These are phyloP conservation scores for Fusarium palustre DNA, from an alignment of 2,329 filamentous ascomycete genomes.

Conservation along the genomic window DNA sequence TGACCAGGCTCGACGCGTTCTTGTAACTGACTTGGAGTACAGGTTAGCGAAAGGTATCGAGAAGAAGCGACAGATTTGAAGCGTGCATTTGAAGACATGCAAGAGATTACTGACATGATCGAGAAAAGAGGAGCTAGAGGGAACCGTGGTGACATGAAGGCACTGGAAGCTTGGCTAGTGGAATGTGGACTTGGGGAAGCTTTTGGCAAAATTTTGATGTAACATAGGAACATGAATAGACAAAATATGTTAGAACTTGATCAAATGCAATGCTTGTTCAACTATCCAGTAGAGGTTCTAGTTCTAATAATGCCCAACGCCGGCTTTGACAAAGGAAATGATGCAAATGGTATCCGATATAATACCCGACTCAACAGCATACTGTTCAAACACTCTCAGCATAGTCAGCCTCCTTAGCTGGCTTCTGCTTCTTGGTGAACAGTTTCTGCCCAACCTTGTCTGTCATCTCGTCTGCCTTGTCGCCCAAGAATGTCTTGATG, in stretches of 20 bases:
- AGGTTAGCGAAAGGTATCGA: conserved; percentile 64
- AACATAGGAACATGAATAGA: neutral
- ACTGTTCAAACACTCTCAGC: conserved; percentile 49
- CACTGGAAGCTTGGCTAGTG: conserved; percentile 62
- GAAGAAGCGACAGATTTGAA: conserved; percentile 50
- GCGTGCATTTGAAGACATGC: conserved; percentile 66
- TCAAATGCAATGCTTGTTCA: neutral
- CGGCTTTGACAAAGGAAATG: conserved; percentile 33
- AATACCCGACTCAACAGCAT: neutral
- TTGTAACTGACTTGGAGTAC: neutral
- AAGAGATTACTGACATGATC: conserved; percentile 64
- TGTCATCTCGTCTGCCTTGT: conserved; percentile 55
- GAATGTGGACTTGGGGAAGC: conserved; percentile 48
- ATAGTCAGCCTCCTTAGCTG: conserved; percentile 45
- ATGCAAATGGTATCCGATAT: neutral
- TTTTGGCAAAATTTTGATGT: conserved; percentile 46
- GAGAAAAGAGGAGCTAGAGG: conserved; percentile 61
- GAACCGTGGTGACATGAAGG: conserved; percentile 66
- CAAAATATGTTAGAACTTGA: neutral
- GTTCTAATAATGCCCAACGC: conserved; percentile 12
- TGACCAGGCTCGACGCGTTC: accelerated
- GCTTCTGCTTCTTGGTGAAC: conserved; percentile 50
- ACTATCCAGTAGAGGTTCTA: conserved; percentile 11
- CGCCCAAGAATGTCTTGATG: conserved; percentile 56
- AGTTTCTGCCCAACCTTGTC: conserved; percentile 55